phyloP scores from a whole-genome alignment of 495 filamentous ascomycete genomes.

The Chaetomium fimeti region DNA sequence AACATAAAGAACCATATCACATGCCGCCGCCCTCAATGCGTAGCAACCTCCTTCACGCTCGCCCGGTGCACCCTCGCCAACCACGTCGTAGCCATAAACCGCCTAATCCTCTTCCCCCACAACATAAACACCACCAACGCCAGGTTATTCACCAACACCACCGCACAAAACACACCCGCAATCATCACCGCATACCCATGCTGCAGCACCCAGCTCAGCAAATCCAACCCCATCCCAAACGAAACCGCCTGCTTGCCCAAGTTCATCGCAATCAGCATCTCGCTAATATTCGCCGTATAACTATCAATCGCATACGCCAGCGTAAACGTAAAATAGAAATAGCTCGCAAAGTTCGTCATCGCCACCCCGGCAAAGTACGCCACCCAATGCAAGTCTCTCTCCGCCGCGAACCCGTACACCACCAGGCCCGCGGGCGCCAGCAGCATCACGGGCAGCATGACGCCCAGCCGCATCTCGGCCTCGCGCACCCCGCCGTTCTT shows the following conservation, averaged over 20 bases:
- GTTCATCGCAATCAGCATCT: slow-evolving; percentile 70
- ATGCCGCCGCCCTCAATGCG: slow-evolving; percentile 4
- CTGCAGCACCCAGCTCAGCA: slow-evolving; percentile 58
- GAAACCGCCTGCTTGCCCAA: slow-evolving; percentile 64
- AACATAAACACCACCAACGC: slow-evolving; percentile 55
- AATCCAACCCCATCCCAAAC: slow-evolving; percentile 59
- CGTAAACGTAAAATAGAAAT: slow-evolving; percentile 62
- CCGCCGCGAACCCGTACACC: slow-evolving; percentile 55
- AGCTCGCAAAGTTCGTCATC: slow-evolving; percentile 53
- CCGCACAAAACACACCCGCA: slow-evolving; percentile 55
- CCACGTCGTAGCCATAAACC: slow-evolving; percentile 52
- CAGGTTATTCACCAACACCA: slow-evolving; percentile 58
- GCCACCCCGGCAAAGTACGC: slow-evolving; percentile 55
- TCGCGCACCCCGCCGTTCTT: slow-evolving; percentile 58
- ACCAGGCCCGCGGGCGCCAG: slow-evolving; percentile 55
- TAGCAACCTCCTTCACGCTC: slow-evolving; percentile 20
- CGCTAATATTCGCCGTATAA: slow-evolving; percentile 56
- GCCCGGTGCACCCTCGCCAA: slow-evolving; percentile 41
- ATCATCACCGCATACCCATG: slow-evolving; percentile 59
- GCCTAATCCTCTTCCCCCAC: slow-evolving; percentile 57
- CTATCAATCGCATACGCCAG: slow-evolving; percentile 60
- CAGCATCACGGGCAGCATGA: slow-evolving; percentile 54
- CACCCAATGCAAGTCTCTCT: slow-evolving; percentile 55
- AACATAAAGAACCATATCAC: too few relatives aligned
- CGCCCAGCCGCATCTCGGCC: slow-evolving; percentile 61